These are phyloP conservation scores for Sporisorium scitamineum DNA, from an alignment of 1,284 basidiomycete genomes.

Conservation along the genomic window DNA sequence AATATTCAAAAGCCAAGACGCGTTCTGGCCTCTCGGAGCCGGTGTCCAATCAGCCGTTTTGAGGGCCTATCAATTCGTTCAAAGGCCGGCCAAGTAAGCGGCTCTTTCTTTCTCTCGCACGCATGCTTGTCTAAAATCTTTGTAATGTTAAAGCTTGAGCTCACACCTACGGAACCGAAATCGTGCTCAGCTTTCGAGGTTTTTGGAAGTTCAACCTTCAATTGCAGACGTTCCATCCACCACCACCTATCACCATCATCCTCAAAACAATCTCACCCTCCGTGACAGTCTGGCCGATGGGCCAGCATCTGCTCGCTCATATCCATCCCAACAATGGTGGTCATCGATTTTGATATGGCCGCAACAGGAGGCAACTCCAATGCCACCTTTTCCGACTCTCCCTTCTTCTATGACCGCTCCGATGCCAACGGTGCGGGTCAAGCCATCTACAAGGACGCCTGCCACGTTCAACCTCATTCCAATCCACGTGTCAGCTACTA, in stretches of 20 bases:
- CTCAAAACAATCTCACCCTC: neutral
- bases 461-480: slow-evolving; percentile 62
- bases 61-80: slow-evolving; percentile 6
- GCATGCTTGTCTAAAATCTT: neutral
- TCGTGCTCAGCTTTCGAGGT: slow-evolving; percentile 21
- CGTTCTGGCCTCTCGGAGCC: neutral
- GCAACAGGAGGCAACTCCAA: slow-evolving; percentile 36
- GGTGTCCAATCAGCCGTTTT: slow-evolving; percentile 20
- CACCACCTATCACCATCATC: slow-evolving; percentile 1
- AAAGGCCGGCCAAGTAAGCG: slow-evolving; percentile 12
- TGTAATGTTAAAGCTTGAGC: neutral
- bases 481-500: slow-evolving; percentile 89
- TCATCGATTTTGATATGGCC: slow-evolving; percentile 62
- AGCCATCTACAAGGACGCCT: slow-evolving; percentile 50
- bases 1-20: no score
- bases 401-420: slow-evolving; percentile 66
- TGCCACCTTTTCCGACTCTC: slow-evolving; percentile 63
- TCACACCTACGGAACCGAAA: slow-evolving; percentile 29
- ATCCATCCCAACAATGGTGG: slow-evolving; percentile 51
- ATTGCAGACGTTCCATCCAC: slow-evolving; percentile 17
- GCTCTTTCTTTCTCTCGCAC: slow-evolving; percentile 4
- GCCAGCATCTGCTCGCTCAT: neutral
- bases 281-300: slow-evolving; percentile 2
- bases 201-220: slow-evolving; percentile 5
- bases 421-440: slow-evolving; percentile 44